phyloP scores from a whole-genome alignment of 2,329 filamentous ascomycete genomes.

The Aspergillus sp. region DNA sequence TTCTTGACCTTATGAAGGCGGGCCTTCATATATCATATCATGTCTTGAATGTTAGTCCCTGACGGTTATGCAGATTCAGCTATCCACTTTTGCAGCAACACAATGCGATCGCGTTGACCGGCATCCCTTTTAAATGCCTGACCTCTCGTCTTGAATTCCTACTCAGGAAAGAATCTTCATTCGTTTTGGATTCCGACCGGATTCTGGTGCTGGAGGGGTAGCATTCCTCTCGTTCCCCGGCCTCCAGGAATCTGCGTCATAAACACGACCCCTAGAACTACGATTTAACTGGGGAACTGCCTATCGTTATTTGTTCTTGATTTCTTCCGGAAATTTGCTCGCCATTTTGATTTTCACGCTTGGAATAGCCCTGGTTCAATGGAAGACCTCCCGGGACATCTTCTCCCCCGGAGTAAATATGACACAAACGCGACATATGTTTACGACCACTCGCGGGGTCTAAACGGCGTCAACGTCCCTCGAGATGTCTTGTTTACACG shows the following conservation, averaged over 20 bases:
- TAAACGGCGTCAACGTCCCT: slow-evolving; percentile 40
- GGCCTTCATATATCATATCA: neutral
- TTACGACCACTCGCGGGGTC: slow-evolving; percentile 40
- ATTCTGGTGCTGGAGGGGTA: slow-evolving; percentile 6
- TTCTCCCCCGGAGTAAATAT: slow-evolving; percentile 26
- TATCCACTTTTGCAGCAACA: neutral
- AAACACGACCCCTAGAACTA: slow-evolving; percentile 2
- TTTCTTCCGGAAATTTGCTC: neutral
- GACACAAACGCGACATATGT: slow-evolving; percentile 40
- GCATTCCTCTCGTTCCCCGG: slow-evolving; percentile 26
- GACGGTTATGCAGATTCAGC: neutral
- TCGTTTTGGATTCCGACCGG: neutral
- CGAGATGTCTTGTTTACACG: slow-evolving; percentile 40
- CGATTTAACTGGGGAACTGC: slow-evolving; percentile 1
- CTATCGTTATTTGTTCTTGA: neutral
- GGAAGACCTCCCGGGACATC: slow-evolving; percentile 24
- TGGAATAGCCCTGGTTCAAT: slow-evolving; percentile 22
- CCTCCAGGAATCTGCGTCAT: slow-evolving; percentile 18
- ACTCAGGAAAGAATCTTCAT: neutral
- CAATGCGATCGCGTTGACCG: neutral
- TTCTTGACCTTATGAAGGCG: neutral
- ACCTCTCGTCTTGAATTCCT: neutral
- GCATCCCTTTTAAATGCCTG: neutral
- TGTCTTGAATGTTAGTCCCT: neutral
- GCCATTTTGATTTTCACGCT: slow-evolving; percentile 1